Evolutionary conservation across 202 grass and related monocot genomes (phyloP), one percentile per base, ranked within the genome.

Genomic region (Dendrocalamus latiflorus): DNA sequence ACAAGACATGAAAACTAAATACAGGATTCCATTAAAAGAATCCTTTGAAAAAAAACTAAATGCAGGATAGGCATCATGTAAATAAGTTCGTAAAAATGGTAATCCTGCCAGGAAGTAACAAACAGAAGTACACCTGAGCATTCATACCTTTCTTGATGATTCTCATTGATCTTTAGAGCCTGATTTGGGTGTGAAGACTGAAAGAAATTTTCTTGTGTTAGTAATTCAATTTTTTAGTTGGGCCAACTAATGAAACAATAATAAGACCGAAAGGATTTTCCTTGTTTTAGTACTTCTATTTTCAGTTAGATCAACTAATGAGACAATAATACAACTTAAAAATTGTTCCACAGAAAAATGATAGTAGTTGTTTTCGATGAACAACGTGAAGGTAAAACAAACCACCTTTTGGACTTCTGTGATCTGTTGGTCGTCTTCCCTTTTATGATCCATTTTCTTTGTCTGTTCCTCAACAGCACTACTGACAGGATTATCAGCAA

Each of bases 191-290:
- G 28, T 36, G 28, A 67, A 81, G 41, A 39, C 70, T 81, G 77
- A 81, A 68, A 75, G 26, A 17, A 81, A 49, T 41, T 74, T 65
- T 44, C 34, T 9, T 49, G 51, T 49, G 39, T 84, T 28, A 86
- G 51, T 13, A 60, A 33, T 36, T 60, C 9, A 18, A 39, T 50
- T 77, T 79, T 49, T 55, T 25, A 41, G 38, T 60, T 6, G 18
- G 30, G 44, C 12, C 62, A 53, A 51, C 33, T 34, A 30, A 42
- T 66, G 59, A 20, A 22, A 44, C 12, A 34, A 66, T 15, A 80
- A 16, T 11, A 49, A 9, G 11, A 74, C 6, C 9, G 16, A 78
- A 56, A 36, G 6, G 5, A 50, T 73, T 18, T 11, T 21, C 6
- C 12, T 55, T 22, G 18, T 70, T 53, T 14, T 38, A 9, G 60